phyloP scores from a whole-genome alignment of 2,329 filamentous ascomycete species.

The Lasiodiplodia gonubiensis region DNA sequence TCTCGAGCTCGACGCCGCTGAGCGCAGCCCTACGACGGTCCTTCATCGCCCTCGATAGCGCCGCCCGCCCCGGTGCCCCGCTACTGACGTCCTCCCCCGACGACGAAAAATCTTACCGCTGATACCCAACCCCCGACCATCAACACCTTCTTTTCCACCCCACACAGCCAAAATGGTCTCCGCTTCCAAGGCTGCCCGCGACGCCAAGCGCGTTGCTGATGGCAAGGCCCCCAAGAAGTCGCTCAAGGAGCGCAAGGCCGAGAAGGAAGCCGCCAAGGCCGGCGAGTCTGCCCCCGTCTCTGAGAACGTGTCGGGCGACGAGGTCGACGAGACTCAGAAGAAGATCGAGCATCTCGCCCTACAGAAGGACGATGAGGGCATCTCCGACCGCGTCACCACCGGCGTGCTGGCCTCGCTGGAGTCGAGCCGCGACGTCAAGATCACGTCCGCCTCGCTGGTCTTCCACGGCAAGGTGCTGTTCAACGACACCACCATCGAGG shows the following conservation, averaged over 20 bases:
- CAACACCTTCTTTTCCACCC: constrained; percentile 28
- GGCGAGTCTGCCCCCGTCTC: constrained; percentile 59
- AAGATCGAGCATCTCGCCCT: constrained; percentile 88
- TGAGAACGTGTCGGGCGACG: background rate
- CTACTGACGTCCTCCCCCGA: constrained; percentile 29
- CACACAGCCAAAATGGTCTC: constrained; percentile 62
- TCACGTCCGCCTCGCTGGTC: constrained; percentile 88
- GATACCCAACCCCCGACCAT: constrained; percentile 18
- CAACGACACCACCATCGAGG: constrained; percentile 89
- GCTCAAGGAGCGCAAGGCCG: constrained; percentile 71
- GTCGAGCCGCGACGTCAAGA: constrained; percentile 93
- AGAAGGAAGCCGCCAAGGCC: constrained; percentile 69
- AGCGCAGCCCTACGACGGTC: constrained; percentile 26
- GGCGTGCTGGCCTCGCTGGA: constrained; percentile 88
- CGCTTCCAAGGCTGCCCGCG: constrained; percentile 70
- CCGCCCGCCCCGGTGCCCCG: constrained; percentile 27
- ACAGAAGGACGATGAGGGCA: constrained; percentile 94
- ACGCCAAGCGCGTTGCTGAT: constrained; percentile 69
- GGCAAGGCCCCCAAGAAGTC: constrained; percentile 79
- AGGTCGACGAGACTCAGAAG: constrained; percentile 56
- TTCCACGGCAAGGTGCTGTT: constrained; percentile 98
- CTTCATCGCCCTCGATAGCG: constrained; percentile 28
- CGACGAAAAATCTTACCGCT: constrained; percentile 29
- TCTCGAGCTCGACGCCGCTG: constrained; percentile 10
- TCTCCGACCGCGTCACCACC: constrained; percentile 97